Evolutionary conservation across 2,329 filamentous ascomycete genomes (phyloP), one percentile per base, ranked within the genome.

Genomic region (Epichloe aotearoae): DNA sequence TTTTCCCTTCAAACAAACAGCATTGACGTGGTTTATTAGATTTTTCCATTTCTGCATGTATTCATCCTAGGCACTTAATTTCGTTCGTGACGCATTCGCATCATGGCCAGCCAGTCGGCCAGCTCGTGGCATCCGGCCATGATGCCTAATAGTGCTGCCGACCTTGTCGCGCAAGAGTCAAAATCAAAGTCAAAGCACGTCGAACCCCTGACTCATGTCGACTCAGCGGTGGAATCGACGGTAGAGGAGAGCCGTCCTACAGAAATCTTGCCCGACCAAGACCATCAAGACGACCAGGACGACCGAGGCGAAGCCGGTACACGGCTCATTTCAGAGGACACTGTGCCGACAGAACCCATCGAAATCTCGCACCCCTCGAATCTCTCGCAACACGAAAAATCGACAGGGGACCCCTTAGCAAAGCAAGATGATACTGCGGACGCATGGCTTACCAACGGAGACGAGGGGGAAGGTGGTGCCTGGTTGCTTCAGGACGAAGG

Each of bases 81-180:
- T 23, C 36, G 46, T 51, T 47, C 50, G 49, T 46, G 15, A 19
- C 45, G 37, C 33, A 44, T 50, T 58, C 55, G 57, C 51, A 61
- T 52, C 52, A 72, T 72, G 69, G 65, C 65, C 56, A 59, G 61
- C 55, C 67, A 66, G 59, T 55, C 58, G 51, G 57, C 61, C 48
- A 62, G 61, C 53, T 64, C 66, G 59, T 70, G 69, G 68, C 66
- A 70, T 56, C 66, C 69, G 56, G 67, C 69, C 47, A 57, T 66
- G 52, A 67, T 70, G 62, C 69, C 71, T 34, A 64, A 64, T 52
- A 57, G 53, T 51, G 39, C 39, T 33, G 47, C 49, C 43, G 52
- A 54, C 36, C 5, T 51, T 7, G 43, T 45, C 23, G 34, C 37
- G 12, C 43, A 38, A 47, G 38, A 40, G 6, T 34, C 19, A 20